Conservation (phyloP, 306 rosid species). For the Quercus mongolica region DNA sequence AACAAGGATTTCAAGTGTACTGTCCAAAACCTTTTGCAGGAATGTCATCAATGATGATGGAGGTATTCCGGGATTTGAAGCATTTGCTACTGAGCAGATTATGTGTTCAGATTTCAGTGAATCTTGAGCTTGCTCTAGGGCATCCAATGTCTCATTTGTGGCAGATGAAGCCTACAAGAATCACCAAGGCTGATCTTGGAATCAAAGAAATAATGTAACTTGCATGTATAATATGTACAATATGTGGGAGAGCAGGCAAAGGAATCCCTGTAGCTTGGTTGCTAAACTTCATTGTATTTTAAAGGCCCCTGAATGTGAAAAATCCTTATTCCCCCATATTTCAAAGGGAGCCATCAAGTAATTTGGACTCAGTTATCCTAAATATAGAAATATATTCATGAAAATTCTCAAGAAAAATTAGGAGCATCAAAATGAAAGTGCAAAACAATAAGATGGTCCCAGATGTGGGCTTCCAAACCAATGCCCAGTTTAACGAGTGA, state of each 20-base stretch:
- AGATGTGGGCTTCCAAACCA: no score
- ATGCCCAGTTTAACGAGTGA: no score
- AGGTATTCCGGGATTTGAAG: slow-evolving; percentile 92
- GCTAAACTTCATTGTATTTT: no score
- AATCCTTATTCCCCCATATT: no score
- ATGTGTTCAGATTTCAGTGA: slow-evolving; percentile 63
- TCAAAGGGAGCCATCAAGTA: no score
- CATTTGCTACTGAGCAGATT: slow-evolving; percentile 52
- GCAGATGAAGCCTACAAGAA: slow-evolving; percentile 70
- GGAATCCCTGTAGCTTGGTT: no score
- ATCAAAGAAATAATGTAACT: background rate
- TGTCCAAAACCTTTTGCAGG: slow-evolving; percentile 54
- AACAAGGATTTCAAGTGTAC: background rate
- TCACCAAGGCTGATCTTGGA: slow-evolving; percentile 8
- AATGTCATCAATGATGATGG: slow-evolving; percentile 91
- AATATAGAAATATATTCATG: no score
- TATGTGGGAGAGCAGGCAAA: background rate
- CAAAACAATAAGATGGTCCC: no score
- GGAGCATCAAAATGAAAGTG: no score
- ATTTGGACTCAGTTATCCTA: no score
- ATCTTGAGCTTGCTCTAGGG: slow-evolving; percentile 69
- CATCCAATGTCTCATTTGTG: slow-evolving; percentile 54
- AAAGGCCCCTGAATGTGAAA: no score
- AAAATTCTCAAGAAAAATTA: no score
- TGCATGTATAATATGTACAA: background rate